These are phyloP conservation scores for Epichloe gansuensis DNA, from an alignment of 2,329 filamentous ascomycete genomes.

Conservation along the genomic window DNA sequence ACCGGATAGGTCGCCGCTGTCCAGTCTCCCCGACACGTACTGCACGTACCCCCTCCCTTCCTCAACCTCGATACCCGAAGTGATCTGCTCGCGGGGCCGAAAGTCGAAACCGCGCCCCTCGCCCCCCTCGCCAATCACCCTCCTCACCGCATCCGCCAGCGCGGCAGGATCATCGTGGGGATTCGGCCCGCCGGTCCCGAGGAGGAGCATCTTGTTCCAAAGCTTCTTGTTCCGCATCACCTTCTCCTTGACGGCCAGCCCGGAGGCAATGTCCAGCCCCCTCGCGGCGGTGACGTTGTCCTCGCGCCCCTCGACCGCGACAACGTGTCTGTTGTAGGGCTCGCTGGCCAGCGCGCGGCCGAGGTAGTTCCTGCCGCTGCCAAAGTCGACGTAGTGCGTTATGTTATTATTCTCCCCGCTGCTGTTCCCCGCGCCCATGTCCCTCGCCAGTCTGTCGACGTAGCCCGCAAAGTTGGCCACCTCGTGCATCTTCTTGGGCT, in stretches of 20 bases:
- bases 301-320: slow-evolving; percentile 81
- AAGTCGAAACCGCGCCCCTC: slow-evolving; percentile 25
- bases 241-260: slow-evolving; percentile 58
- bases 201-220: slow-evolving; percentile 36
- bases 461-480: slow-evolving; percentile 84
- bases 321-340: slow-evolving; percentile 74
- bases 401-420: slow-evolving; percentile 35
- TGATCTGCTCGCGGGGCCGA: slow-evolving; percentile 35
- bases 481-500: slow-evolving; percentile 88
- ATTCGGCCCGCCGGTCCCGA: slow-evolving; percentile 24
- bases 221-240: slow-evolving; percentile 76
- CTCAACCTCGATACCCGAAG: slow-evolving; percentile 38
- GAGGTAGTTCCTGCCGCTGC: slow-evolving; percentile 92
- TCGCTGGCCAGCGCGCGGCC: slow-evolving; percentile 73
- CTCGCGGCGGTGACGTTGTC: slow-evolving; percentile 79
- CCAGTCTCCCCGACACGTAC: slow-evolving; percentile 63
- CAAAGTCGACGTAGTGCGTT: slow-evolving; percentile 88
- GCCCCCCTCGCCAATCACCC: slow-evolving; percentile 21
- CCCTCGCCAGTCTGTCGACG: slow-evolving; percentile 47
- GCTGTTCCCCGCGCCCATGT: slow-evolving; percentile 38
- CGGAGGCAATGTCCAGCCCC: slow-evolving; percentile 71
- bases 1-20: slow-evolving; percentile 57
- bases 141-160: slow-evolving; percentile 20
- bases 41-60: slow-evolving; percentile 58
- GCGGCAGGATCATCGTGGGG: slow-evolving; percentile 27